These are phyloP conservation scores for Fusarium sp. DNA, from an alignment of 2,329 filamentous ascomycete species.

Conservation along the genomic window DNA sequence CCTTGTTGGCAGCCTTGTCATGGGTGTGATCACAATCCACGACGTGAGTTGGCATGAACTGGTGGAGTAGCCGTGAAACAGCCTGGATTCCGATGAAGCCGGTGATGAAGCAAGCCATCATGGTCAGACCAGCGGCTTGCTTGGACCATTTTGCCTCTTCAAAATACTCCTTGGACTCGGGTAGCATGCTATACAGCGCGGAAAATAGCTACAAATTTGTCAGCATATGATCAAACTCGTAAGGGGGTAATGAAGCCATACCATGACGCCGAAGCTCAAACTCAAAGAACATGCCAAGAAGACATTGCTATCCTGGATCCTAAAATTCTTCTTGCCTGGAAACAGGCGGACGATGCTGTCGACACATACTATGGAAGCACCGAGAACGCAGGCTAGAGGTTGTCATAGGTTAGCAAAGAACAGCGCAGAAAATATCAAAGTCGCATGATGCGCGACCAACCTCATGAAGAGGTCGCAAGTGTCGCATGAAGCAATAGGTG, in stretches of 20 bases:
- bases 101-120: conserved; percentile 75
- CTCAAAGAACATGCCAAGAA: conserved; percentile 92
- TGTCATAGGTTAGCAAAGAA: conserved; percentile 10
- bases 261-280: conserved; percentile 96
- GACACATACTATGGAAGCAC: conserved; percentile 86
- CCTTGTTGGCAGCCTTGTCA: conserved; percentile 58
- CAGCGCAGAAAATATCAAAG: not conserved
- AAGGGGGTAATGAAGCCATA: conserved; percentile 51
- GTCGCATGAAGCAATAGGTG: not conserved
- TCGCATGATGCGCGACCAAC: not conserved
- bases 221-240: not conserved
- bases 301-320: conserved; percentile 86
- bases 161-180: conserved; percentile 84
- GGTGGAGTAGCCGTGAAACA: conserved; percentile 77
- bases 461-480: not conserved
- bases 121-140: conserved; percentile 72
- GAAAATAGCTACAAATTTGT: conserved; percentile 79
- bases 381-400: conserved; percentile 69
- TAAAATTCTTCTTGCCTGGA: conserved; percentile 80
- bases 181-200: conserved; percentile 91
- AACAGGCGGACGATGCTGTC: conserved; percentile 80
- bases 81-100: conserved; percentile 82
- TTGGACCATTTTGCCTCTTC: conserved; percentile 73
- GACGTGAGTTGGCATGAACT: conserved; percentile 79
- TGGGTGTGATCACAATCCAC: conserved; percentile 84